Evolutionary conservation across 192 early-diverging fungal species (phyloP).

Genomic region (Phlyctochytrium planicorne): DNA sequence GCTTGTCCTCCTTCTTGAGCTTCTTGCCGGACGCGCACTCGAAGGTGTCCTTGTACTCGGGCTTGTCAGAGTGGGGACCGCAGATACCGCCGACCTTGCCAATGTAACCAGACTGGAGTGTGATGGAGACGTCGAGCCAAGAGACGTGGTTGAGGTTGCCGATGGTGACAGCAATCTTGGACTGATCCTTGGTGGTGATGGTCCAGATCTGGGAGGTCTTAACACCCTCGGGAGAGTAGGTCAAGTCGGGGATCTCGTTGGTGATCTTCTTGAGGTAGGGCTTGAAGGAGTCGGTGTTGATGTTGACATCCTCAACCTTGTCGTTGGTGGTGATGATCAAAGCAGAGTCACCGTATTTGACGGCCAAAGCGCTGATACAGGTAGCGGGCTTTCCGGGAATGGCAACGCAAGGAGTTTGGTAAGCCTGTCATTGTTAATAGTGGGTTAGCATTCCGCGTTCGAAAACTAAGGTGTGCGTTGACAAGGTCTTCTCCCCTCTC

Average conservation of each 20-base stretch:
- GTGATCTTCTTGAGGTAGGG: not conserved
- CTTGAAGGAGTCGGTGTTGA: not conserved
- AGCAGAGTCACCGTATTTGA: constrained; percentile 2
- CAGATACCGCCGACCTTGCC: constrained; percentile 4
- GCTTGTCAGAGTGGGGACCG: not conserved
- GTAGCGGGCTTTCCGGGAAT: not conserved
- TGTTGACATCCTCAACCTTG: not conserved
- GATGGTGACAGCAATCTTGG: not conserved
- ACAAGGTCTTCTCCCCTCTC: too few relatives aligned
- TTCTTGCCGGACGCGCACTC: not conserved
- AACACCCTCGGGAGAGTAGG: not conserved
- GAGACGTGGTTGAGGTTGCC: not conserved
- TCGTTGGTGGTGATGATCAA: not conserved
- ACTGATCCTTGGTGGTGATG: not conserved
- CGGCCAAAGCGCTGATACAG: not conserved
- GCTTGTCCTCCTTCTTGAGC: not conserved
- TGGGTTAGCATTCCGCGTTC: not conserved
- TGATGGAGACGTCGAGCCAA: constrained; percentile 2
- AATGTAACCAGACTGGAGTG: not conserved
- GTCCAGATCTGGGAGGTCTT: not conserved
- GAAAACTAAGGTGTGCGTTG: too few relatives aligned
- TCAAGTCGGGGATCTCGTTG: not conserved
- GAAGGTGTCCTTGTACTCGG: not conserved
- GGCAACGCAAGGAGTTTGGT: not conserved
- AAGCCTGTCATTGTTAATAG: not conserved